Evolutionary conservation across 345 rosid genomes (phyloP).

Genomic region (Brassica nigra): DNA sequence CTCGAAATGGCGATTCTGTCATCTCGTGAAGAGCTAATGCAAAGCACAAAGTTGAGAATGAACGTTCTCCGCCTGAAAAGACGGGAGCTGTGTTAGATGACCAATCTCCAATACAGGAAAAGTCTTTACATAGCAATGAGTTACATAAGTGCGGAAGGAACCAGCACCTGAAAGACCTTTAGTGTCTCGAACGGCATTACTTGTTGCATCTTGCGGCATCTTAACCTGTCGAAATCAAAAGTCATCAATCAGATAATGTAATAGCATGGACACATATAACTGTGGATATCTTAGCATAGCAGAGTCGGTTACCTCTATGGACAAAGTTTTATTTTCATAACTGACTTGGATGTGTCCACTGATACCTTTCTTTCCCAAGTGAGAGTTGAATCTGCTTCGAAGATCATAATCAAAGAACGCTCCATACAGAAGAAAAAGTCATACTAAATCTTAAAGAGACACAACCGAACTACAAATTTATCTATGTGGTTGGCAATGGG

Average conservation of each 20-base stretch:
- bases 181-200: constrained; percentile 71
- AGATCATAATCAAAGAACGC: constrained; percentile 22
- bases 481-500: constrained; percentile 1
- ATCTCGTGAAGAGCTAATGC: constrained; percentile 88
- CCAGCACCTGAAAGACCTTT: constrained; percentile 91
- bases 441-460: background rate
- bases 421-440: background rate
- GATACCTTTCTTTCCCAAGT: constrained; percentile 85
- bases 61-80: constrained; percentile 88
- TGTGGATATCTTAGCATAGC: background rate
- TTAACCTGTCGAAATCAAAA: constrained; percentile 58
- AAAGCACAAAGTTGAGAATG: constrained; percentile 95
- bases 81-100: background rate
- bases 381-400: constrained; percentile 67
- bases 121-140: background rate
- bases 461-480: constrained; percentile 1
- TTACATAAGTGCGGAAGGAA: constrained; percentile 1
- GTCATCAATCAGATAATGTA: constrained; percentile 12
- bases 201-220: constrained; percentile 98
- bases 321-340: constrained; percentile 74
- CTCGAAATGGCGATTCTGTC: constrained; percentile 96
- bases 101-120: background rate
- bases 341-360: constrained; percentile 76
- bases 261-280: background rate
- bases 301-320: constrained; percentile 65